Percentiles rank a stretch among this genome's conserved stretches.
Evolutionary conservation across 2,329 filamentous ascomycete genomes (phyloP).

Genomic region (Ceratocystis eucalypticola): DNA sequence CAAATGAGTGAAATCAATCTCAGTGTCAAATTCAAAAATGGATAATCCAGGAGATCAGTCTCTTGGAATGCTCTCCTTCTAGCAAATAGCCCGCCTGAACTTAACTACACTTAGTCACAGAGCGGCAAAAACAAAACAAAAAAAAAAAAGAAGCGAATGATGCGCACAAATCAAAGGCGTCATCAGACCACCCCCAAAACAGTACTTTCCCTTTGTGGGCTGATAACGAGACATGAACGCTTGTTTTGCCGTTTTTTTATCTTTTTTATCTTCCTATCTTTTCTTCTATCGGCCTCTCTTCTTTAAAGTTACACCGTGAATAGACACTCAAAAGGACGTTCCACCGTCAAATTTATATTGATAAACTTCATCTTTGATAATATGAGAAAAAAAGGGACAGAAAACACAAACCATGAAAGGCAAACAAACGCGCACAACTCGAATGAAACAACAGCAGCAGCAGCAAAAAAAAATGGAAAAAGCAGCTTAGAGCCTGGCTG

Average conservation of each 20-base stretch:
- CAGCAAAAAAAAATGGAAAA: background rate
- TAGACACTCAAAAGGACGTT: background rate
- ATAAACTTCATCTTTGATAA: slow-evolving; percentile 1
- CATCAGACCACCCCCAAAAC: background rate
- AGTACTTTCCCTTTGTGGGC: background rate
- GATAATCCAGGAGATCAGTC: too few species aligned
- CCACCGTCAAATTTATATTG: background rate
- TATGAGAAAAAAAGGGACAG: background rate
- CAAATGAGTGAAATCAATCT: too few species aligned
- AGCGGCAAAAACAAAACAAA: background rate
- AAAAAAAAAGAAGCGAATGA: background rate
- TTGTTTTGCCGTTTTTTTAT: background rate
- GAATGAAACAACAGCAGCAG: background rate
- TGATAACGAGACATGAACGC: background rate
- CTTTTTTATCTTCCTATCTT: background rate
- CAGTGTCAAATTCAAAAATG: too few species aligned
- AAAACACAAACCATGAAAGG: background rate
- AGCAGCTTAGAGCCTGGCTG: background rate
- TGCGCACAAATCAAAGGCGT: background rate
- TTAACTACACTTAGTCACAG: too few species aligned
- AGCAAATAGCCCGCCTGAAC: too few species aligned
- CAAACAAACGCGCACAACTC: background rate
- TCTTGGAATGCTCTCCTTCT: too few species aligned
- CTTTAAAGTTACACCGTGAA: background rate
- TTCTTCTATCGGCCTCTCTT: background rate